A percentile compares a stretch with the other conserved stretches of the same genome.
Conservation (phyloP, 2,329 filamentous ascomycete genomes). For the Calonectria pteridis region DNA sequence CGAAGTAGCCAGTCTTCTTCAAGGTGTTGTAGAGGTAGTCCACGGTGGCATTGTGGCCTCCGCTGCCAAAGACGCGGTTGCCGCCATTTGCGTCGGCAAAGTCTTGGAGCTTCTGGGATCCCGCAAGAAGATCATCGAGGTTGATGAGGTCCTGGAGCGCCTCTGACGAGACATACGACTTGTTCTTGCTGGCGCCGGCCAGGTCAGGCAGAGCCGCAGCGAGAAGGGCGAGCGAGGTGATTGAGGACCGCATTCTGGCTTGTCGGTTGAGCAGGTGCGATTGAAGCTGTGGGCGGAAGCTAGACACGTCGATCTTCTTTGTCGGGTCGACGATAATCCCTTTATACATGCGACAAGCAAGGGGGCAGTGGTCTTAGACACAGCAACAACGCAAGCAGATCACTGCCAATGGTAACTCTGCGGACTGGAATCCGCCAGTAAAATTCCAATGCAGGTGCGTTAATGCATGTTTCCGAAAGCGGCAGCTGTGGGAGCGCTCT, state of each 20-base stretch:
- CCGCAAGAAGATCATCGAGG: constrained; percentile 55
- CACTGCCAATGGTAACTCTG: constrained; percentile 14
- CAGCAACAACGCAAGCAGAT: constrained; percentile 6
- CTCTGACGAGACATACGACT: constrained; percentile 52
- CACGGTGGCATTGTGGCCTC: constrained; percentile 60
- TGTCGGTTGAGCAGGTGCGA: neutral
- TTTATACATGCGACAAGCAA: constrained; percentile 10
- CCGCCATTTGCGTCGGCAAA: constrained; percentile 57
- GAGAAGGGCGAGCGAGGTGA: constrained; percentile 36
- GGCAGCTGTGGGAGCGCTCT: constrained; percentile 38
- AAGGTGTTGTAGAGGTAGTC: constrained; percentile 59
- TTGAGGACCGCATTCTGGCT: constrained; percentile 40
- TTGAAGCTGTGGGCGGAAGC: neutral
- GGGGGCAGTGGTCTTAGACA: neutral
- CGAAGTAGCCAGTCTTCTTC: constrained; percentile 53
- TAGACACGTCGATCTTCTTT: too few species aligned
- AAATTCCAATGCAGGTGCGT: neutral
- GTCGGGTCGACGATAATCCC: constrained; percentile 12
- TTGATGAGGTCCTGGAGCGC: constrained; percentile 55
- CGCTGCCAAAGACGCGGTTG: constrained; percentile 59
- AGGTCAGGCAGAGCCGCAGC: constrained; percentile 42
- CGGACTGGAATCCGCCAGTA: constrained; percentile 33
- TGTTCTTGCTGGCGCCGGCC: constrained; percentile 40
- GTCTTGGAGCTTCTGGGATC: constrained; percentile 59
- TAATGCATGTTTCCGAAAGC: constrained; percentile 35